Conservation (phyloP, 441 rosid species). For the Manihot esculenta region DNA sequence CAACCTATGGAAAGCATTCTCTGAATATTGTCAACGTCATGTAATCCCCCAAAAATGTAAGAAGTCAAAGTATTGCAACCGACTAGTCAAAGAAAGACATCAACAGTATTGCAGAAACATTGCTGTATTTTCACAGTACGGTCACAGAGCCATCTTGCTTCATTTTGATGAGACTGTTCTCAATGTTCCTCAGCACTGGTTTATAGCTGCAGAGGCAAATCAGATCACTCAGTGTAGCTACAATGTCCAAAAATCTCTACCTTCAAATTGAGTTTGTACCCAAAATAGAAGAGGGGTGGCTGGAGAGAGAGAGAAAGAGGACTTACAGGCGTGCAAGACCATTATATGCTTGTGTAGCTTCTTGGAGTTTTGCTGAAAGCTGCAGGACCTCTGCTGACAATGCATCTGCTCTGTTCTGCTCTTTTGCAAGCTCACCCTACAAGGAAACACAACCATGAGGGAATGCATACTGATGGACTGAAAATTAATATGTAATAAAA, state of each 20-base stretch:
- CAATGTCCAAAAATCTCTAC: background rate
- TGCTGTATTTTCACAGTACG: slow-evolving; percentile 36
- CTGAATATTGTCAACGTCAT: background rate
- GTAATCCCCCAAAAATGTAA: background rate
- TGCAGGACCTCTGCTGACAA: slow-evolving; percentile 83
- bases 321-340: slow-evolving; percentile 76
- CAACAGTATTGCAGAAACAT: background rate
- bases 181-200: slow-evolving; percentile 81
- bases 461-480: background rate
- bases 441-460: slow-evolving; percentile 13
- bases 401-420: slow-evolving; percentile 83
- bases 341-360: slow-evolving; percentile 76
- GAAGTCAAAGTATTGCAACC: background rate
- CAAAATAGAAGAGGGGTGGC: background rate
- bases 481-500: background rate
- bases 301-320: background rate
- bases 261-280: background rate
- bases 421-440: slow-evolving; percentile 76
- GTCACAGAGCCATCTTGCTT: slow-evolving; percentile 69
- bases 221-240: background rate
- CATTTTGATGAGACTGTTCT: slow-evolving; percentile 78
- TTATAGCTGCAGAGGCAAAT: slow-evolving; percentile 59
- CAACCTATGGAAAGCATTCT: background rate
- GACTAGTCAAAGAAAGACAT: background rate
- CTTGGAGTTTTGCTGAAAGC: slow-evolving; percentile 76